Percentiles rank a stretch among this genome's conserved stretches.
Conservation (phyloP, 2,329 filamentous ascomycete genomes). For the Talaromyces sp. region DNA sequence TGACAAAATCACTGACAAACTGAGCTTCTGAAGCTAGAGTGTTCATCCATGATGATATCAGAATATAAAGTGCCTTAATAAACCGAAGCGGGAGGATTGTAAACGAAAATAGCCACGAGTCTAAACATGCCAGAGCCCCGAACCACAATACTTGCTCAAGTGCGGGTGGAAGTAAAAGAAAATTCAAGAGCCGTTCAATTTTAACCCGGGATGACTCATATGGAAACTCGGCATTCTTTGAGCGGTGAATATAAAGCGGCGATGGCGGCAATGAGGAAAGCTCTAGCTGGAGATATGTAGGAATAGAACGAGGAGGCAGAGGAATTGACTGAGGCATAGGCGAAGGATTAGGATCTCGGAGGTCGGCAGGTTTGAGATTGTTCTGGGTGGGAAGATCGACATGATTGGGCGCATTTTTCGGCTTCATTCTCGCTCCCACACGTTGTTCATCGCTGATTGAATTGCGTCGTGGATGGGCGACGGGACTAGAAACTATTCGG, state of each 20-base stretch:
- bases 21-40: conserved; percentile 66
- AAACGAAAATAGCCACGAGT: conserved; percentile 95
- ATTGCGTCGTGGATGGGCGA: conserved; percentile 25
- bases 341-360: conserved; percentile 34
- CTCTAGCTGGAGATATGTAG: conserved; percentile 63
- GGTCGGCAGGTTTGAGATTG: conserved; percentile 19
- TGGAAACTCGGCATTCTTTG: conserved; percentile 57
- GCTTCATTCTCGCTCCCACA: conserved; percentile 28
- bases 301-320: conserved; percentile 58
- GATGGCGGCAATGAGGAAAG: conserved; percentile 58
- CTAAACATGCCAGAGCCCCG: conserved; percentile 83
- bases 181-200: conserved; percentile 85
- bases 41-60: conserved; percentile 73
- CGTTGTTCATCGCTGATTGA: conserved; percentile 27
- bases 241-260: conserved; percentile 59
- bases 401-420: conserved; percentile 25
- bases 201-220: conserved; percentile 93
- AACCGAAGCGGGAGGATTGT: conserved; percentile 92
- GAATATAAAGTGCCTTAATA: conserved; percentile 69
- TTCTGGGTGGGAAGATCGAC: conserved; percentile 29
- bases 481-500: conserved; percentile 30
- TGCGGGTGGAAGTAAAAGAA: conserved; percentile 73
- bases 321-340: conserved; percentile 53
- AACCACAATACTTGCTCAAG: conserved; percentile 84
- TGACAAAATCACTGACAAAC: conserved; percentile 72